Percentiles rank a stretch among this genome's conserved stretches.
Evolutionary conservation across 495 filamentous ascomycete species (phyloP).

Genomic region (Hypoxylon rickii): DNA sequence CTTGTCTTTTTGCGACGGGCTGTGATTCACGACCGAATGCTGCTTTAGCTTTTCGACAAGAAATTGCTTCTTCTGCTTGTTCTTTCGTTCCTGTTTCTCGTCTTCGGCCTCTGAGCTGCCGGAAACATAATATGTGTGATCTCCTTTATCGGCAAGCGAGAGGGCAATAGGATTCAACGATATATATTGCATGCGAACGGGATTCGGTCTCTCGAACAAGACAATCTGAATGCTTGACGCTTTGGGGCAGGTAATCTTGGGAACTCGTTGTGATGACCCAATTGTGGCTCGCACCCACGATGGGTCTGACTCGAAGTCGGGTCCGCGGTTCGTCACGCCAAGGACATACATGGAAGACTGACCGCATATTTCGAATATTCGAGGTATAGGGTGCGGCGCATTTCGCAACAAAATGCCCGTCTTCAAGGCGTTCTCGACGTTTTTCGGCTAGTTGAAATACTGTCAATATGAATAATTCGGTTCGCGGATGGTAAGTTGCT

Average conservation of each 20-base stretch:
- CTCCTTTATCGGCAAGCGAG: conserved; percentile 77
- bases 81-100: conserved; percentile 61
- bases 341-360: conserved; percentile 82
- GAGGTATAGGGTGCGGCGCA: conserved; percentile 76
- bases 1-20: conserved; percentile 79
- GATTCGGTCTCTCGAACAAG: conserved; percentile 83
- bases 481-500: conserved; percentile 23
- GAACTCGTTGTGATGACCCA: conserved; percentile 59
- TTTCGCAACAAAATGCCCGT: conserved; percentile 82
- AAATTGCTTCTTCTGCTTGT: conserved; percentile 56
- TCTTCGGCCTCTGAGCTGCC: conserved; percentile 64
- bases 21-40: conserved; percentile 79
- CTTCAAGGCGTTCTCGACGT: conserved; percentile 86
- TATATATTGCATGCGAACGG: conserved; percentile 93
- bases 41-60: conserved; percentile 88
- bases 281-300: conserved; percentile 73
- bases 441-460: conserved; percentile 51
- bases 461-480: conserved; percentile 8
- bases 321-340: conserved; percentile 70
- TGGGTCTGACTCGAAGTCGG: conserved; percentile 61
- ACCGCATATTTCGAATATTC: conserved; percentile 84
- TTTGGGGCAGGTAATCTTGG: conserved; percentile 71
- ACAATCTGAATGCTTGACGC: conserved; percentile 80
- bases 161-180: conserved; percentile 88
- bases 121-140: conserved; percentile 32